Base-by-base conservation (phyloP, 2,329 filamentous ascomycete genomes). In the Botrytis galanthina region DNA sequence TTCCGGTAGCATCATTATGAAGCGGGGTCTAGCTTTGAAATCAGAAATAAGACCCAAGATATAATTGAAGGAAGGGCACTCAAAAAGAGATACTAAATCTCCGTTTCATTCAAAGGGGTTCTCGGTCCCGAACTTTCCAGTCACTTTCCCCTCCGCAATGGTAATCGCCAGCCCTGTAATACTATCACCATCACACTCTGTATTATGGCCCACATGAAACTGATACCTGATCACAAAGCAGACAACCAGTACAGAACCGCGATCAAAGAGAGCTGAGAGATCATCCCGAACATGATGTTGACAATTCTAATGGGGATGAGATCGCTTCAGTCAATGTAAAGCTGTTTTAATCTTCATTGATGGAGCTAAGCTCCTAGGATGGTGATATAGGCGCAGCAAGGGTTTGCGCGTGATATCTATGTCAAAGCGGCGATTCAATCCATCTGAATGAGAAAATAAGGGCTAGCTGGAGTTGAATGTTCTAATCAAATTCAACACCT, bases 361-460 rank as follows among this genome's bases (percentile, higher is more conserved):
- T 5, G 1, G 4, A 51, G 10, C 12, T n/a, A 39, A 39, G 39
- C 39, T 14, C 39, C 12, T 39, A 12, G 46, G 22, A 22, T 5
- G 4, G 9, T 12, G 46, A 26, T 26, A 5, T 18, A 48, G 0
- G 46, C 1, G 48, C 48, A 54, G 10, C 26, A 14, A 54, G 4
- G 48, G 48, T 29, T 3, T 29, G 26, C 6, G n/a, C 5, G 1
- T 29, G 12, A 37, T 29, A 18, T 2, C 0, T 0, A 8, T 32
- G 3, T 16, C 18, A 32, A 29, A 57, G 51, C n/a, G 14, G n/a
- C n/a, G 6, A 18, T 2, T 8, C 14, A n/a, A 2, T 26, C 4
- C 48, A 2, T 51, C 9, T 48, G 20, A 10, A 48, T 10, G 20
- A 10, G 8, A 10, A 14, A 51, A 51, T n/a, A n/a, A 51, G 10